Evolutionary conservation across 768 basidiomycete genomes (phyloP).

Genomic region (Termitomyces sp.): DNA sequence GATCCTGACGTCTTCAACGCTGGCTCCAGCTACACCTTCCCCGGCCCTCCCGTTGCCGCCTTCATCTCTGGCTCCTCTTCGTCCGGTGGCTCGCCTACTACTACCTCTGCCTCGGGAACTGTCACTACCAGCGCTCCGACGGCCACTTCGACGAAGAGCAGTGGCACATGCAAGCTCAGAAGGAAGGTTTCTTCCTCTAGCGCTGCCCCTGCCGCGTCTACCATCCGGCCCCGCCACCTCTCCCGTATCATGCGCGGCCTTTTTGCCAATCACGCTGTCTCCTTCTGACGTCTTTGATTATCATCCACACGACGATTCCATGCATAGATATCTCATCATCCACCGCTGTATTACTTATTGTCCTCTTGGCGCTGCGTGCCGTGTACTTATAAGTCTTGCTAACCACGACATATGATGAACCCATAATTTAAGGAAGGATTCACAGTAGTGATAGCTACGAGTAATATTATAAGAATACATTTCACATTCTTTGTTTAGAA

Average conservation of each 20-base stretch:
- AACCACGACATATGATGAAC: not conserved
- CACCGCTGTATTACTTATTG: not conserved
- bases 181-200: constrained; percentile 3
- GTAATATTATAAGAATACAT: not conserved
- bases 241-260: constrained; percentile 26
- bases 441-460: not conserved
- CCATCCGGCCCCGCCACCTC: constrained; percentile 19
- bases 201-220: constrained; percentile 1
- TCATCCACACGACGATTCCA: not conserved
- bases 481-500: not conserved
- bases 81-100: not conserved
- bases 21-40: constrained; percentile 34
- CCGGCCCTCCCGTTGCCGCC: constrained; percentile 44
- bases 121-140: not conserved
- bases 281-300: not conserved
- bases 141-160: constrained; percentile 7
- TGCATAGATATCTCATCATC: not conserved
- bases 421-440: not conserved
- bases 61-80: constrained; percentile 23
- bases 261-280: constrained; percentile 6
- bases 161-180: constrained; percentile 15
- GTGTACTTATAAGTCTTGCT: constrained; percentile 1
- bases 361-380: not conserved
- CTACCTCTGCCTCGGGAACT: constrained; percentile 7
- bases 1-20: constrained; percentile 40